phyloP scores from a whole-genome alignment of 2,329 filamentous ascomycete species.

The Zarea fungicola region DNA sequence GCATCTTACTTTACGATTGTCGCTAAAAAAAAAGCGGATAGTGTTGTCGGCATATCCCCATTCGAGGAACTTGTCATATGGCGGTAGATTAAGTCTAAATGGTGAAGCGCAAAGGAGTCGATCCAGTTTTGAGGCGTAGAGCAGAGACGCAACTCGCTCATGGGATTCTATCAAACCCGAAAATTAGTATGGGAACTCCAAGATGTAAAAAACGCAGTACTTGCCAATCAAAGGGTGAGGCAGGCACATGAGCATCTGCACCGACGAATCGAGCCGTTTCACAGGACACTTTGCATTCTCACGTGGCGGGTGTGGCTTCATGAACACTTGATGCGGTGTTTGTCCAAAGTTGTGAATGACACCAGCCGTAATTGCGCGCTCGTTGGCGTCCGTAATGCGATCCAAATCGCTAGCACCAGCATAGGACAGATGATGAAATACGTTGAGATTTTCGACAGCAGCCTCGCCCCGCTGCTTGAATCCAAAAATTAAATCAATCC shows the following conservation, averaged over 20 bases:
- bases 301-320: conserved; percentile 69
- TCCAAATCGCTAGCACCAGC: conserved; percentile 91
- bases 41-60: conserved; percentile 95
- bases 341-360: conserved; percentile 99
- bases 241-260: conserved; percentile 69
- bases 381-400: conserved; percentile 80
- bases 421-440: conserved; percentile 95
- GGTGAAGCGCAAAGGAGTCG: conserved; percentile 77
- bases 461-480: conserved; percentile 90
- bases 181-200: too few species aligned
- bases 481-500: conserved; percentile 95
- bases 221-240: conserved; percentile 70
- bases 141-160: conserved; percentile 74
- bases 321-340: conserved; percentile 92
- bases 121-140: conserved; percentile 74
- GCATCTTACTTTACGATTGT: conserved; percentile 62
- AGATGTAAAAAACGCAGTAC: conserved; percentile 14
- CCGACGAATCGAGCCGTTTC: conserved; percentile 70
- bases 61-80: conserved; percentile 89
- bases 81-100: conserved; percentile 81
- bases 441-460: conserved; percentile 84
- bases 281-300: conserved; percentile 62
- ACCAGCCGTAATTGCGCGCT: conserved; percentile 81
- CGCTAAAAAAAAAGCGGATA: conserved; percentile 82
- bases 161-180: conserved; percentile 51